A percentile compares a stretch with the other conserved stretches of the same genome.
Evolutionary conservation across 352 stramenopile genomes (phyloP).

Genomic region (Aphanomyces cochlioides): DNA sequence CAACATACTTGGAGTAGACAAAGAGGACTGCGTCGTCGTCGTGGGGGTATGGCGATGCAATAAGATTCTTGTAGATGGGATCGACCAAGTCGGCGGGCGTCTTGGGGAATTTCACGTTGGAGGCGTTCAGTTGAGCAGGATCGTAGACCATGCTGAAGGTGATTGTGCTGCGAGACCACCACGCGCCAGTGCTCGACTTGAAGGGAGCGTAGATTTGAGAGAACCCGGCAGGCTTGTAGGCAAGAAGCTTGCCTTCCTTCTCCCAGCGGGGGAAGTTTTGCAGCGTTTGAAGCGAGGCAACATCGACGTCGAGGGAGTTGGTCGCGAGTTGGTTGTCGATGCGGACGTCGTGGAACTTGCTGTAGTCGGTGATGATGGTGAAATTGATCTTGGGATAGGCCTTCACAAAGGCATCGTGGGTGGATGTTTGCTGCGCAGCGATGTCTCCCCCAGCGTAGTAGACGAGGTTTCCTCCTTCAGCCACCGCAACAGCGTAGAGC

Average conservation of each 20-base stretch:
- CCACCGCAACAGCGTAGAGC: slow-evolving; percentile 48
- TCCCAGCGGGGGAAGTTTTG: slow-evolving; percentile 52
- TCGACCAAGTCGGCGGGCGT: slow-evolving; percentile 38
- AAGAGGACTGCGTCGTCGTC: slow-evolving; percentile 52
- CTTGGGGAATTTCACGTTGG: slow-evolving; percentile 29
- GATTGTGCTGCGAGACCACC: slow-evolving; percentile 42
- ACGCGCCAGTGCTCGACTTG: slow-evolving; percentile 37
- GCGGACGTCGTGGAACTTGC: slow-evolving; percentile 54
- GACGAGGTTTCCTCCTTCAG: slow-evolving; percentile 52
- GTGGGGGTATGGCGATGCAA: slow-evolving; percentile 48
- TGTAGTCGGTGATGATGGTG: slow-evolving; percentile 55
- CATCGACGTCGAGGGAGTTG: slow-evolving; percentile 42
- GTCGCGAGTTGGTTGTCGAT: slow-evolving; percentile 59
- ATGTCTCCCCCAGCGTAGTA: slow-evolving; percentile 44
- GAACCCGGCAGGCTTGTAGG: slow-evolving; percentile 54
- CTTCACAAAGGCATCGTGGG: slow-evolving; percentile 34
- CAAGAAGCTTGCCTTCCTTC: slow-evolving; percentile 42
- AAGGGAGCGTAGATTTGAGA: slow-evolving; percentile 51
- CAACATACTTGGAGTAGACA: slow-evolving; percentile 43
- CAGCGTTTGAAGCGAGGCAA: slow-evolving; percentile 49
- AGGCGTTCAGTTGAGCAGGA: slow-evolving; percentile 19
- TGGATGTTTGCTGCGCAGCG: slow-evolving; percentile 33
- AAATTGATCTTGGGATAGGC: slow-evolving; percentile 56
- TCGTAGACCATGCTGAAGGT: slow-evolving; percentile 47
- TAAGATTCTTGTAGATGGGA: slow-evolving; percentile 39